Evolutionary conservation across 495 filamentous ascomycete genomes (phyloP), one percentile per base, ranked within the genome.

Genomic region (Hypoxylon fragiforme): DNA sequence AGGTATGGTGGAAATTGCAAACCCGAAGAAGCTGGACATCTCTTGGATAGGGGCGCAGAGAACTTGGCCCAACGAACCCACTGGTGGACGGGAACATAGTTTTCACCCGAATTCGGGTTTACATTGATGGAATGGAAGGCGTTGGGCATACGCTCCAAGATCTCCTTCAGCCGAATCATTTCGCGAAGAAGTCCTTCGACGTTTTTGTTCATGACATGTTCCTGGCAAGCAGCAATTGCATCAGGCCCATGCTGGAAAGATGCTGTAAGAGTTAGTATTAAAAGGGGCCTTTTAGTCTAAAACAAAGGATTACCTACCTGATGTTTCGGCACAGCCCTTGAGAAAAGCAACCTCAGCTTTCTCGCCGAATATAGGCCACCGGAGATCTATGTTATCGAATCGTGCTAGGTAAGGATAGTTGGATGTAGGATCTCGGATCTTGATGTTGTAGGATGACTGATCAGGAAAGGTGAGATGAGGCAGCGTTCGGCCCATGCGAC

Each of bases 301-400:
- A 34, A 12, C 2, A 12, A n/a, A n/a, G 9, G 13, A 12, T 3
- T 34, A 21, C 45, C 7, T 52, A 69, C 66, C 69, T 37, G 72
- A 71, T 16, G 72, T 75, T 3, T 73, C 70, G 3, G 72, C 72
- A 22, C 69, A 73, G 11, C 70, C 72, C 40, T 72, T 75, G 1
- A 70, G 66, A 49, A 81, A 81, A 19, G 74, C 75, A 4, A 75
- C 68, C 50, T 80, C 76, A 1, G 74, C 72, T 15, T 73, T 65
- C 64, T 80, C 75, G 35, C 76, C 70, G 44, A 80, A 80, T 26
- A 78, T 63, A 6, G 76, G 72, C 77, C 77, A 80, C n/a, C 76
- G 67, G 35, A 77, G 67, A 24, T 78, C 77, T 70, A 74, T 80
- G 45, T 80, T 78, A 38, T 78, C 75, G 32, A 73, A 73, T 8